Base-by-base conservation (phyloP, 2,329 filamentous ascomycete genomes). In the Torrubiella hemipterigena region DNA sequence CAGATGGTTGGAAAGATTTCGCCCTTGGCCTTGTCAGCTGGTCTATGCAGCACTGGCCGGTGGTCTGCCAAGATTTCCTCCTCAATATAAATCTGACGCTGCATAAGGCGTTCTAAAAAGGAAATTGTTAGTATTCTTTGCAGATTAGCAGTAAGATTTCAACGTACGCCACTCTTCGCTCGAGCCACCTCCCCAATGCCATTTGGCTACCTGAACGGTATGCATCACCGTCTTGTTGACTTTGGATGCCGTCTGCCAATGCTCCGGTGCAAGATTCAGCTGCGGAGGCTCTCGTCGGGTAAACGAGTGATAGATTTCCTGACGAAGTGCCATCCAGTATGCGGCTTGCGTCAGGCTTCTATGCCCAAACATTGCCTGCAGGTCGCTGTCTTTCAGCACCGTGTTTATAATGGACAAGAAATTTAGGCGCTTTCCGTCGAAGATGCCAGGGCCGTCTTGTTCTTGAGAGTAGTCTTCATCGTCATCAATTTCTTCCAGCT, bases 151-250 rank as follows among this genome's bases (percentile, higher is more conserved):
- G 11, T 2, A 11, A 27, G 6, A 11, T 5, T 17, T 14, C 14
- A 10, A 42, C 56, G 42, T 35, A 58, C 55, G 33, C 52, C 55
- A 59, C 37, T 59, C 56, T n/a, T 41, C 35, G 14, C 52, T 47
- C 1, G 45, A 47, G 4, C 50, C 49, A 18, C 50, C 50, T 3
- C 53, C 54, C 55, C 55, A 58, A 13, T 54, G 54, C 56, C 56
- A 59, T 35, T 55, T 57, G 2, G 56, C 53, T 0, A 57, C 51
- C 17, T 59, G 55, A 8, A 56, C 55, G 7, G 56, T 58, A 34
- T 59, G 56, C 44, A 59, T 50, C 5, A 59, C 55, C 11, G 55
- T 51, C 36, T 54, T 54, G 40, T 59, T 59, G 2, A 55, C 56
- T 7, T 46, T 50, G 1, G 55, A 55, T 1, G 55, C 51, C 3